Conservation (phyloP, 179 eudicot genomes). For the Corrigiola litoralis region DNA sequence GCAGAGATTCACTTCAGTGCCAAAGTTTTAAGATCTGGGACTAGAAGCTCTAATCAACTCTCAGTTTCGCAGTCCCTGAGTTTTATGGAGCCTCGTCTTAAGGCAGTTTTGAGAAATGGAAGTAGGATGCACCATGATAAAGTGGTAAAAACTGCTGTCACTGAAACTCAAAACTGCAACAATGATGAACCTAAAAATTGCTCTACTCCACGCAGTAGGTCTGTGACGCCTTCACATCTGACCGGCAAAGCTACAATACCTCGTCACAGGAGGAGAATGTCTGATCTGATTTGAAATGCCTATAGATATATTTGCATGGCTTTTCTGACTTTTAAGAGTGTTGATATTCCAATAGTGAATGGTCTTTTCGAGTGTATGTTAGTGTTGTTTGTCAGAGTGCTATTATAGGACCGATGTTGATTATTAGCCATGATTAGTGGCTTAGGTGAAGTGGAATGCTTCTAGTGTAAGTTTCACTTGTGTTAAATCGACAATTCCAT, state of each 20-base stretch:
- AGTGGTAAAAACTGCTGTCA: constrained; percentile 14
- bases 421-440: constrained; percentile 8
- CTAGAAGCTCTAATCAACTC: constrained; percentile 48
- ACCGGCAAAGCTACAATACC: constrained; percentile 28
- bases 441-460: constrained; percentile 13
- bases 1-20: constrained; percentile 33
- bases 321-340: background rate
- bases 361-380: constrained; percentile 1
- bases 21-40: constrained; percentile 46
- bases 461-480: background rate
- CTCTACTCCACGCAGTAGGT: constrained; percentile 21
- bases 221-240: constrained; percentile 38
- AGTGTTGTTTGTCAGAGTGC: constrained; percentile 4
- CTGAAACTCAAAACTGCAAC: constrained; percentile 35
- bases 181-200: constrained; percentile 26
- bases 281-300: constrained; percentile 13
- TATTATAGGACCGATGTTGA: constrained; percentile 4
- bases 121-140: constrained; percentile 27
- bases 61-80: constrained; percentile 57
- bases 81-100: constrained; percentile 51
- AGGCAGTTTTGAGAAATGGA: constrained; percentile 31
- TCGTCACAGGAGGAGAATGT: constrained; percentile 64
- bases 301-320: background rate
- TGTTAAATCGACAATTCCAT: background rate
- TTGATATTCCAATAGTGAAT: constrained; percentile 4